A percentile compares a stretch with the other conserved stretches of the same genome.
Conservation (phyloP, 768 basidiomycete species). For the Trametes cubensis region DNA sequence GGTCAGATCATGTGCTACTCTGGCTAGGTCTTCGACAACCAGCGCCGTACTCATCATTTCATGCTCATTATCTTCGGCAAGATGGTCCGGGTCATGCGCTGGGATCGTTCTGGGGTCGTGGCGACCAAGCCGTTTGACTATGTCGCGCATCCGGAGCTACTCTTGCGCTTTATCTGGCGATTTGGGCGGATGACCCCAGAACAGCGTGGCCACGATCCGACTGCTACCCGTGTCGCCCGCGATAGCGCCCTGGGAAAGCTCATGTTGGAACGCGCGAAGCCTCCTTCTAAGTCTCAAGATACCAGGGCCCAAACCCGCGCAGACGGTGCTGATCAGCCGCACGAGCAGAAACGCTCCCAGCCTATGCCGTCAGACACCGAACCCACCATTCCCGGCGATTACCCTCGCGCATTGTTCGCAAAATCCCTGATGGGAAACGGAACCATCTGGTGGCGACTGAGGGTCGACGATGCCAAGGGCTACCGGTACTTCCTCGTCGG, state of each 20-base stretch:
- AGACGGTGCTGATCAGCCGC: neutral
- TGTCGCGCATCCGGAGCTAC: neutral
- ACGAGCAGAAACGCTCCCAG: too few species aligned
- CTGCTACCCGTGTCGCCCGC: neutral
- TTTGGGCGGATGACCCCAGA: neutral
- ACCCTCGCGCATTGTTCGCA: neutral
- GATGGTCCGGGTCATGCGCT: constrained; percentile 10
- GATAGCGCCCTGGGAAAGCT: neutral
- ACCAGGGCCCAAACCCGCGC: too few species aligned
- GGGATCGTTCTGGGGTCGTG: constrained; percentile 9
- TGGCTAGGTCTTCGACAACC: neutral
- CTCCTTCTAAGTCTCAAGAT: neutral
- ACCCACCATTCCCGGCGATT: neutral
- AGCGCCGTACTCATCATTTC: constrained; percentile 12
- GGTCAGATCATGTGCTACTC: constrained; percentile 4
- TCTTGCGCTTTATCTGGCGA: constrained; percentile 9
- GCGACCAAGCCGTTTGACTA: constrained; percentile 17
- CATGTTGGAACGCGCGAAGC: neutral
- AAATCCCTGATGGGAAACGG: neutral
- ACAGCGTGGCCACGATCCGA: constrained; percentile 14
- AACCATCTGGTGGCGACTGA: constrained; percentile 1
- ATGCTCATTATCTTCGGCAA: constrained; percentile 10
- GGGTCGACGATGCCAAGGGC: neutral
- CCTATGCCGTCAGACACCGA: too few species aligned
- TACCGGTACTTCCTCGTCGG: constrained; percentile 17